phyloP scores from a whole-genome alignment of 2,329 filamentous ascomycete species.

The Penicillium sclerotigenum region DNA sequence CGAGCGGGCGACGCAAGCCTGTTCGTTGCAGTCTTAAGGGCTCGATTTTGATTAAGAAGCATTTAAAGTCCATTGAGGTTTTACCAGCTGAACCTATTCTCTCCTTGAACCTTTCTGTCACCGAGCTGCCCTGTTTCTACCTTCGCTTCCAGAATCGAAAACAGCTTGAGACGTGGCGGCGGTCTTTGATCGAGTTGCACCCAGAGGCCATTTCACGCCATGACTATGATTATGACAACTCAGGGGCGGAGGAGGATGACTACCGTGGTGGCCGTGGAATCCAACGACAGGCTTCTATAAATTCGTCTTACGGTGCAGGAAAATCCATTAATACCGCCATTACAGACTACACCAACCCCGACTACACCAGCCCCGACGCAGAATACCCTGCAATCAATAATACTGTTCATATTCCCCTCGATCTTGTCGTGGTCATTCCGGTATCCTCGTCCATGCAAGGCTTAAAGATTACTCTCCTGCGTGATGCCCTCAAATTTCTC shows the following conservation, averaged over 20 bases:
- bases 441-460: conserved; percentile 99
- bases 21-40: conserved; percentile 88
- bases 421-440: conserved; percentile 93
- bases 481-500: conserved; percentile 88
- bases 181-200: conserved; percentile 80
- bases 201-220: conserved; percentile 61
- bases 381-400: conserved; percentile 57
- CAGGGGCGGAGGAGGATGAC: conserved; percentile 85
- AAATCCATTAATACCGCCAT: conserved; percentile 84
- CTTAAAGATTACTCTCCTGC: conserved; percentile 92
- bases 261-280: conserved; percentile 55
- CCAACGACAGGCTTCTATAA: conserved; percentile 75
- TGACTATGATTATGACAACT: conserved; percentile 78
- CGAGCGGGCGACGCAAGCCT: conserved; percentile 57
- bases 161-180: conserved; percentile 87
- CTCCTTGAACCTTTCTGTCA: conserved; percentile 84
- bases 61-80: conserved; percentile 83
- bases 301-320: conserved; percentile 75
- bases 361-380: conserved; percentile 70
- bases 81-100: conserved; percentile 73
- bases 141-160: conserved; percentile 76
- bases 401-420: conserved; percentile 86
- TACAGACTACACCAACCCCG: conserved; percentile 83
- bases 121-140: conserved; percentile 90
- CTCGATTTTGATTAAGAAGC: conserved; percentile 97